Base-by-base conservation (phyloP, 2,329 filamentous ascomycete species). In the Cercospora zeae-maydis region DNA sequence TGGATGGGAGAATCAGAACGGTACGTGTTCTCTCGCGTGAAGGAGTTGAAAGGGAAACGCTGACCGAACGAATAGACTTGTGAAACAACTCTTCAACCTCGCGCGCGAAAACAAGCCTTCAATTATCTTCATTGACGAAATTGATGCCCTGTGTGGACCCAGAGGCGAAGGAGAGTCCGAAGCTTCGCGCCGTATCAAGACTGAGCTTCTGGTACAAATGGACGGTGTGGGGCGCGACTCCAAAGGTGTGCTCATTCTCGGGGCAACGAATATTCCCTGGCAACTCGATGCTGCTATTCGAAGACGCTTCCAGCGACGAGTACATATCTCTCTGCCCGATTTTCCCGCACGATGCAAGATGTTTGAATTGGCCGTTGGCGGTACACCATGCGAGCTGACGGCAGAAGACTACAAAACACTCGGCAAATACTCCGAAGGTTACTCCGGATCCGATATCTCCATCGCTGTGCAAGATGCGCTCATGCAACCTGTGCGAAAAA, bases 1-100 rank as follows among this genome's bases (percentile, higher is more conserved):
- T 99, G 95, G 95, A 99, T 99, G 95, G 95, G 95, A 81, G 95
- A 99, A 79, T 96, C 91, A 82, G 95, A 99, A 86, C 87, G 92
- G 91, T 96, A 80, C 54, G 82, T 71, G 14, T 2, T n/a, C 8
- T 30, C 14, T 6, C 11, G 7, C n/a, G 13, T 7, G n/a, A 11
- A 30, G 10, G 11, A 9, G 45, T 33, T 19, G 36, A 7, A 19
- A 5, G 13, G n/a, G 13, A 45, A 34, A 55, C 62, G 49, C 58
- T 63, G 21, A 66, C 56, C 47, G 67, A 9, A 70, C 31, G 71
- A 13, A 53, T 72, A 96, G 92, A 73, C 84, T 99, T 70, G 95
- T 99, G 62, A 98, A 98, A 75, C 90, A 96, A 67, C 85, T 99
- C 10, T 99, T 99, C 80, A 92, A 90, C 71, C 97, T 99, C 91